Evolutionary conservation across 192 early-diverging fungal genomes (phyloP), one percentile per base, ranked within the genome.

Genomic region (Pilobolus umbonatus): DNA sequence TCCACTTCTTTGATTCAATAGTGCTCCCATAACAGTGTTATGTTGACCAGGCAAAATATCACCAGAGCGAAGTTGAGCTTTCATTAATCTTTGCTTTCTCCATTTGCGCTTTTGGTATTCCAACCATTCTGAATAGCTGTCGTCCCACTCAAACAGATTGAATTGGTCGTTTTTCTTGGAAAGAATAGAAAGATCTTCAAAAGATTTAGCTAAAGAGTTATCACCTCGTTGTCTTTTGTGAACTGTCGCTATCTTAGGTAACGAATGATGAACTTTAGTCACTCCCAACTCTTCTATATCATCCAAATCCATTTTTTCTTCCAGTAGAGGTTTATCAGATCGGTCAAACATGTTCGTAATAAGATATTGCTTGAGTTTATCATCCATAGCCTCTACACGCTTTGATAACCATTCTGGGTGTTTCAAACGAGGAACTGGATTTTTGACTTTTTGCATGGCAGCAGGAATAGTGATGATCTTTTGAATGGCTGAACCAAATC

Each of bases 391-490:
- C 6, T 79, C 77, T 4, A 97, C 82, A 10, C 91, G 81, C 63
- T 92, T 90, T 19, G 79, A 76, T 36, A 99, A 71, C 97, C 97
- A 99, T 56, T 98, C 93, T 2, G 97, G 97, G 67, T 98, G 94
- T 1, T 75, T 69, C 14, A 99, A 83, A 30, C 97, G 80, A 7
- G 93, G 93, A 21, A 99, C 87, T 0, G 97, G 97, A 67, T 99
- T 99, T 5, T 75, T 28, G 10, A 99, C 85, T 39, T 88, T 85
- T 67, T 99, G 97, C 91, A 95, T 92, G 0, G 94, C 94, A 7
- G 97, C 97, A 0, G 97, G 97, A 64, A 99, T 99, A 1, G 95
- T 97, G 57, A 99, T 96, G 25, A 98, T 73, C 68, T 98, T 99
- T 65, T 95, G 94, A 65, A 99, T 94, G 2, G 95, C 92, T 26